phyloP scores from a whole-genome alignment of 371 early-diverging fungal species.

The Conidiobolus incongruus region DNA sequence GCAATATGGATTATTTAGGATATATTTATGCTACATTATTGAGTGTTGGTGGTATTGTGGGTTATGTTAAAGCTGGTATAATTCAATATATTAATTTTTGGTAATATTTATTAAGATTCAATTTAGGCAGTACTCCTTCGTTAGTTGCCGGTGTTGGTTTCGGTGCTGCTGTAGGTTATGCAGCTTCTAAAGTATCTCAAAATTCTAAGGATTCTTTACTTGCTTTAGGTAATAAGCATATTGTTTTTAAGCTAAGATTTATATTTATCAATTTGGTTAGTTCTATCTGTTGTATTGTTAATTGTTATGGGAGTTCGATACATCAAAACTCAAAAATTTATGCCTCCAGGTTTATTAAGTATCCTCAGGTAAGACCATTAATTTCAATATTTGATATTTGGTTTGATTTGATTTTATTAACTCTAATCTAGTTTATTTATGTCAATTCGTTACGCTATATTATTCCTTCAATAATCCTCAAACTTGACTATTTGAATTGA shows the following conservation, averaged over 20 bases:
- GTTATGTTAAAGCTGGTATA: constrained; percentile 3
- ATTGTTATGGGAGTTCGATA: constrained; percentile 30
- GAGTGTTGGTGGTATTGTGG: not conserved
- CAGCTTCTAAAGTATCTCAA: constrained; percentile 17
- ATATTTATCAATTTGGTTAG: constrained; percentile 6
- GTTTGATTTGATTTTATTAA: too few relatives aligned
- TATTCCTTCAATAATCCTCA: too few relatives aligned
- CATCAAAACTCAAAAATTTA: constrained; percentile 22
- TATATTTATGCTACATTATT: not conserved
- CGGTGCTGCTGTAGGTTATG: constrained; percentile 14
- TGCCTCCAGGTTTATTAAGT: constrained; percentile 34
- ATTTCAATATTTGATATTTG: too few relatives aligned
- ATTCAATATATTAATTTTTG: not conserved
- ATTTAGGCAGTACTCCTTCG: constrained; percentile 16
- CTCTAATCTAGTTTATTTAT: too few relatives aligned
- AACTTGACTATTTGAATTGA: too few relatives aligned
- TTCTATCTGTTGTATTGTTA: constrained; percentile 17
- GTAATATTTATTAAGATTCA: not conserved
- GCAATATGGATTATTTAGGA: constrained; percentile 4
- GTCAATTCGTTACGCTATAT: too few relatives aligned
- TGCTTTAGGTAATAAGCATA: constrained; percentile 13
- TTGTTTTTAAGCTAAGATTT: not conserved
- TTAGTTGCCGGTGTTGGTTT: constrained; percentile 17
- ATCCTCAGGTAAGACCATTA: constrained; percentile 14
- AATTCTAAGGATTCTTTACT: constrained; percentile 18